Base-by-base conservation (phyloP, 2,329 filamentous ascomycete species). In the Arthrobotrys musiformis region DNA sequence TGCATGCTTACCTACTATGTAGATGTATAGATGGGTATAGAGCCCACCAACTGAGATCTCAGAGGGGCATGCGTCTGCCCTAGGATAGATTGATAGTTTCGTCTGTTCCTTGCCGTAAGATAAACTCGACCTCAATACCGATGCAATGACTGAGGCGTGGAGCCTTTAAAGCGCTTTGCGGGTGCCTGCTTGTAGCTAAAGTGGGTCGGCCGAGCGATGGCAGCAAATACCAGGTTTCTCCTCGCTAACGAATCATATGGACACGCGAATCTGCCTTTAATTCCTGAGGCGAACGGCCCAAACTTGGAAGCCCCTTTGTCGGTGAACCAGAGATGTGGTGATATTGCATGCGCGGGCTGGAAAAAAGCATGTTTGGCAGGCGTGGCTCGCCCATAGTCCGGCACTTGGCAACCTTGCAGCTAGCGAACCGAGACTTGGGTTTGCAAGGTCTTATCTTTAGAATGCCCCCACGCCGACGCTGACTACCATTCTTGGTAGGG, bases 381-480 rank as follows among this genome's bases (percentile, higher is more conserved):
- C 44, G 67, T 72, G 68, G 60, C 63, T 64, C 58, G 58, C 48
- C 58, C 67, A 26, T 42, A 26, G 22, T 40, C 42, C 60, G 40
- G 40, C 40, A 70, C 56, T 70, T 70, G 56, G 56, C 67, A 70
- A 44, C 28, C 67, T 58, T 70, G 44, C 67, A 60, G 52, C 52
- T 62, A 62, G 44, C n/a, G 68, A 56, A 46, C 68, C 68, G 26
- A 70, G 42, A 54, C 60, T 61, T 62, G 52, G 66, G 50, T 68
- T 61, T 60, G 11, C 64, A n/a, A 26, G 24, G 50, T 37, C 69
- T 73, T 73, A 73, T 73, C 69, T 73, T 42, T 26, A n/a, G 58
- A 54, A 40, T 8, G 28, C 69, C 69, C 69, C 60, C 69, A 67
- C 69, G 54, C 60, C 44, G 48, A 67, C 69, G 54, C 60, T 33